Evolutionary conservation across 2,329 filamentous ascomycete species (phyloP), one percentile per base, ranked within the genome.

Genomic region (Helotiales sp.): DNA sequence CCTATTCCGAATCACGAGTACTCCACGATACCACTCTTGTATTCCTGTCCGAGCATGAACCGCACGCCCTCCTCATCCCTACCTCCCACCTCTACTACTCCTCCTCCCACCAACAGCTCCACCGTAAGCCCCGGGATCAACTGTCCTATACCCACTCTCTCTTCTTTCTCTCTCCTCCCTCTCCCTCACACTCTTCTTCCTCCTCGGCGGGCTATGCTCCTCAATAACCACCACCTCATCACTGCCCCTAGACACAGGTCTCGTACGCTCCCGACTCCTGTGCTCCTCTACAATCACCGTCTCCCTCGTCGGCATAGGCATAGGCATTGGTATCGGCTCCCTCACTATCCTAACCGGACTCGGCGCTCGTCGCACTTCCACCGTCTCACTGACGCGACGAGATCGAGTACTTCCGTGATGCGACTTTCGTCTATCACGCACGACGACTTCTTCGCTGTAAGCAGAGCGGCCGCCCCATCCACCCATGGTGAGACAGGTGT

Each of bases 181-280:
- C 25, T 62, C 60, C 42, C 65, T 58, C 38, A 63, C 59, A 51
- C 64, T 67, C 63, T 67, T 72, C 54, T 63, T 67, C 52, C 67
- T 59, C 29, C 68, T 63, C 19, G 69, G 70, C 38, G 67, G 69
- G 33, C 66, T 69, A 59, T 70, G 67, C 47, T 73, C 70, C 62
- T 72, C 71, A 50, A 71, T 70, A 3, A 73, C 70, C 7, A 72
- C 67, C 19, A 73, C 67, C 61, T 72, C 70, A 59, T 71, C 70
- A 57, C 66, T 67, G 1, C 53, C 62, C n/a, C 59, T 49, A 59
- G 63, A 62, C 17, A 46, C 22, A 47, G 66, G 63, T 30, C 60
- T 58, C 46, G 64, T 66, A 22, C 52, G 57, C 53, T 67, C 62
- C 9, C 40, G 19, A 10, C 40, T 44, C 40, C 65, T 58, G 12